phyloP scores from a whole-genome alignment of 2,329 filamentous ascomycete species.

The Exophiala sp. region DNA sequence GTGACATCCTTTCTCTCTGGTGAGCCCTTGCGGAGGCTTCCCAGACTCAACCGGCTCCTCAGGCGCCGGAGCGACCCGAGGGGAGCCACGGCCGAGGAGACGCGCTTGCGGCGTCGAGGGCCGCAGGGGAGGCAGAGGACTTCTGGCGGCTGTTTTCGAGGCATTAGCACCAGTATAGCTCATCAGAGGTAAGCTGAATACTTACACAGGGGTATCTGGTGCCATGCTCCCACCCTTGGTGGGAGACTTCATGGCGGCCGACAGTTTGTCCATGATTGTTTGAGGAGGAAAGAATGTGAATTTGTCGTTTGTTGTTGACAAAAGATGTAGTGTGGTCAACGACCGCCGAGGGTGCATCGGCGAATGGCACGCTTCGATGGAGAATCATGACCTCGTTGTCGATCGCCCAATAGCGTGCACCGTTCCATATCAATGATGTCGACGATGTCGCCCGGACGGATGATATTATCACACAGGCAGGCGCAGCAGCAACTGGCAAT shows the following conservation, averaged over 20 bases:
- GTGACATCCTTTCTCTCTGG: slow-evolving; percentile 12
- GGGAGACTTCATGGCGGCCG: slow-evolving; percentile 5
- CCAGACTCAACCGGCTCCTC: slow-evolving; percentile 15
- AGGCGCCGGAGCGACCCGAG: slow-evolving; percentile 9
- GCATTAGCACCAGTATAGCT: background rate
- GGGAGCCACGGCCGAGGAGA: slow-evolving; percentile 3
- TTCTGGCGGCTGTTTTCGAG: background rate
- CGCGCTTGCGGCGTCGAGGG: slow-evolving; percentile 12
- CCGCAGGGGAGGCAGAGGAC: slow-evolving; percentile 6
- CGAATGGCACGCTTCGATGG: slow-evolving; percentile 13
- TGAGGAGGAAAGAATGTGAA: background rate
- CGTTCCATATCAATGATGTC: background rate
- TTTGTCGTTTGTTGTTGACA: background rate
- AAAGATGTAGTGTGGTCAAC: background rate
- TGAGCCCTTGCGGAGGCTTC: slow-evolving; percentile 12
- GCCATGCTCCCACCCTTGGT: slow-evolving; percentile 1
- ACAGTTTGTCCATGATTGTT: background rate
- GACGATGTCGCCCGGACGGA: slow-evolving; percentile 8
- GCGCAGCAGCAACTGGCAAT: background rate
- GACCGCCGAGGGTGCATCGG: slow-evolving; percentile 2
- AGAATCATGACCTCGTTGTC: slow-evolving; percentile 6
- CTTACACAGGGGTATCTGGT: background rate
- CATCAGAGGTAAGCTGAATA: background rate
- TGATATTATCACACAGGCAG: background rate
- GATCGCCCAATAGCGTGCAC: slow-evolving; percentile 17